Evolutionary conservation across 495 filamentous ascomycete species (phyloP), one percentile per base, ranked within the genome.

Genomic region (Extremus antarcticus): DNA sequence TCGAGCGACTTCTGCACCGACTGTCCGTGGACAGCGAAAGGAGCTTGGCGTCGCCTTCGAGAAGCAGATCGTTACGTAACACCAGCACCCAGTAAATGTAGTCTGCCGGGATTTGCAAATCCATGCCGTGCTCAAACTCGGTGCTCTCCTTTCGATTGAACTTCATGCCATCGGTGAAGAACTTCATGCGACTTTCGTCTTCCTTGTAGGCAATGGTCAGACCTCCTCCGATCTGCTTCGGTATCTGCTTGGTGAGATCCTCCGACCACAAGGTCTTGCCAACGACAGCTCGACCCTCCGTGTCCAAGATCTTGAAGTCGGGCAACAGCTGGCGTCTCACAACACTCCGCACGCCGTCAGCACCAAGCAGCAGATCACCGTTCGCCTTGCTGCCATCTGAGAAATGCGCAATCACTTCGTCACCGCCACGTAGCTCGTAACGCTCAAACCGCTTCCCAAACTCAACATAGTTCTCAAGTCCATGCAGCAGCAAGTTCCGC

Each of bases 271-370:
- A 55, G 11, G 73, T 71, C 50, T 71, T 72, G 17, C 72, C 70
- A 55, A 68, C 78, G 24, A 77, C 58, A 29, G 72, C 64, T 32
- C 73, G 68, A 46, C 68, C 67, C 15, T 68, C 73, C 2, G 73
- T 66, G 51, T 77, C 74, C 13, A 77, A 48, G 20, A 68, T 55
- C 23, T 58, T 56, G 50, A 67, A 71, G 15, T 68, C 46, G 10
- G 76, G 75, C 10, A 76, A 58, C 39, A 72, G 61, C 54, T 76
- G 71, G 55, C 59, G 66, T 17, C 73, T 67, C 41, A 76, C 65
- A 20, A 56, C 47, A 38, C 71, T 76, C 24, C 64, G 62, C 9
- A 69, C 53, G 15, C 75, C 75, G 51, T 78, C 74, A 22, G 74
- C 74, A 17, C 75, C 75, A 15, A 78, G 65, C 13, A 78, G 60